Evolutionary conservation across 2,329 filamentous ascomycete species (phyloP).

Genomic region (Curvularia hawaiiensis): DNA sequence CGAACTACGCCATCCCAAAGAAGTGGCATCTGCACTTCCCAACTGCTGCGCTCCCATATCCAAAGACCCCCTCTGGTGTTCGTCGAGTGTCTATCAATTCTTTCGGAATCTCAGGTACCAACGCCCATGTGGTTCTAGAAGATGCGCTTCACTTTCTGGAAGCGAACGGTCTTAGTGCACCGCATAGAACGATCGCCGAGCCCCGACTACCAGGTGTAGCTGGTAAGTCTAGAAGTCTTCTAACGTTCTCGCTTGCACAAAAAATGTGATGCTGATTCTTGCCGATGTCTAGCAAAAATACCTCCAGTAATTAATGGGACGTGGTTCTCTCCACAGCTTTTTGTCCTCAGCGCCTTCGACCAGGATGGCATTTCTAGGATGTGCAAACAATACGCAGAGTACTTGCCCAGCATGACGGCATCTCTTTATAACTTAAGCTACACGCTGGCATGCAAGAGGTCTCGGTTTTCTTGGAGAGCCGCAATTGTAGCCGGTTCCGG

Average conservation of each 20-base stretch:
- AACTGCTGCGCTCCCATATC: neutral
- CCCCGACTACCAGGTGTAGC: neutral
- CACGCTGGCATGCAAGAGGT: neutral
- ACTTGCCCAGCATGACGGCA: neutral
- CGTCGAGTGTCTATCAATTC: constrained; percentile 20
- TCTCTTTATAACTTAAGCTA: neutral
- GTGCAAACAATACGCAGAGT: neutral
- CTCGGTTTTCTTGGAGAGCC: neutral
- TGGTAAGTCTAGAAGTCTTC: neutral
- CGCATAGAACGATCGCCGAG: neutral
- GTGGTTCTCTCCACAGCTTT: neutral
- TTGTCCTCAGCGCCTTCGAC: neutral
- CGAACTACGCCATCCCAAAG: constrained; percentile 15
- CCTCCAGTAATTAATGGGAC: neutral
- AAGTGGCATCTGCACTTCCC: constrained; percentile 1
- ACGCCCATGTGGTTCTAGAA: constrained; percentile 25
- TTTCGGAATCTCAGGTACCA: constrained; percentile 28
- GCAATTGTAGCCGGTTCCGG: neutral
- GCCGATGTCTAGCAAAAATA: neutral
- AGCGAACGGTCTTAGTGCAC: neutral
- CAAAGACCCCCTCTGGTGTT: neutral
- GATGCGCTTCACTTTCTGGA: constrained; percentile 21
- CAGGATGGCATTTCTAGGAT: neutral
- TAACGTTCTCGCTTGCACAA: neutral
- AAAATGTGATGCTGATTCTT: neutral